Base-by-base conservation (phyloP, 2,329 filamentous ascomycete species). In the Didymellaceae sp. region DNA sequence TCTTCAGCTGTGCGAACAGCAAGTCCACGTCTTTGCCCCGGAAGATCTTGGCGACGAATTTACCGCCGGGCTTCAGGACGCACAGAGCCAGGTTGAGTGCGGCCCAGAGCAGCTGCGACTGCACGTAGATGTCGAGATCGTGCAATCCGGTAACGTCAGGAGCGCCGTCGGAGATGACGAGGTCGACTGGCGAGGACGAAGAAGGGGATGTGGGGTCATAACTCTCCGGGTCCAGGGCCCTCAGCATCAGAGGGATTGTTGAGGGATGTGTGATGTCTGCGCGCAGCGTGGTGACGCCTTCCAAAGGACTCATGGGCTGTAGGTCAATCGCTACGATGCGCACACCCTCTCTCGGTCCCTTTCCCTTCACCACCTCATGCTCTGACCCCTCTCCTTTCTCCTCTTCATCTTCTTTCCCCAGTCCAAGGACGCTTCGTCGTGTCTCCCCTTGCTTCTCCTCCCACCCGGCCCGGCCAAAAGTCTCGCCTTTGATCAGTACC, bases 31-130 rank as follows among this genome's bases (percentile, higher is more conserved):
- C 94, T 62, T 91, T 87, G 13, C 90, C 92, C 13, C 94, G 81
- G 77, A 99, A 99, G 54, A 99, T 97, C 79, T 99, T 99, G 52
- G 94, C 94, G 6, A 99, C 93, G 64, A 99, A 99, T 67, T 91
- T 96, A 56, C 94, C 94, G 33, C 94, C 94, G 0, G 92, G 92
- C 52, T 89, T 89, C 17, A 99, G 83, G 10, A 99, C 91, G 69
- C 93, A 96, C 10, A 97, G 84, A 0, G 94, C 91, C 2, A 99
- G 84, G 72, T 97, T 96, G 16, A 99, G 83, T 0, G 94, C 94
- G 0, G 93, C 91, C 74, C 95, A 97, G 40, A 99, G 86, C 7
- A 99, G 82, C 75, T 97, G 94, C 7, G 90, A 92, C 75, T 99
- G 94, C 14, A 99, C 90, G 75, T 99, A 99, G 62, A 97, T 97